Conservation (phyloP, 352 stramenopile genomes). For the Aphanomyces invadans region DNA sequence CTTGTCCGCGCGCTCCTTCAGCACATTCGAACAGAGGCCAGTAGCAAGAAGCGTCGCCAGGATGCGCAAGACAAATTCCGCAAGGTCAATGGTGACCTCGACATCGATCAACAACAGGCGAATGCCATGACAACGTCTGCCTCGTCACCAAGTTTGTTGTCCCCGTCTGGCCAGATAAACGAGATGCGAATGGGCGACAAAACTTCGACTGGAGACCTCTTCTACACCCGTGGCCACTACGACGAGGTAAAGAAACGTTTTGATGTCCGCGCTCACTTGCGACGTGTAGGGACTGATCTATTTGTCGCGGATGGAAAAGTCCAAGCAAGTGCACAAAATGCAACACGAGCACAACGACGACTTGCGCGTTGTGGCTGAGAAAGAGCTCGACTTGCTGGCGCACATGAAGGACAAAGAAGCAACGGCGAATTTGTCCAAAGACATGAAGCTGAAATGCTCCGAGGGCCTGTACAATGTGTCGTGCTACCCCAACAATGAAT, state of each 20-base stretch:
- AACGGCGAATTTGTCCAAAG: slow-evolving; percentile 30
- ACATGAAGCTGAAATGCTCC: slow-evolving; percentile 69
- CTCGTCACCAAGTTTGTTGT: background rate
- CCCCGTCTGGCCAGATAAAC: background rate
- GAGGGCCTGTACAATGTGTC: slow-evolving; percentile 77
- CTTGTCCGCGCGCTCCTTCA: slow-evolving; percentile 79
- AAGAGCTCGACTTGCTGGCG: background rate
- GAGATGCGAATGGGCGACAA: background rate
- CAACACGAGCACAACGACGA: slow-evolving; percentile 1
- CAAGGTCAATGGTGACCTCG: slow-evolving; percentile 27
- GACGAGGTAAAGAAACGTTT: slow-evolving; percentile 35
- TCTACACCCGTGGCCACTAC: slow-evolving; percentile 79
- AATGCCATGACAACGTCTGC: background rate
- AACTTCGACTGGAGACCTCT: slow-evolving; percentile 44
- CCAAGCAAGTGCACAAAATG: slow-evolving; percentile 33
- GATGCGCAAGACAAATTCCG: slow-evolving; percentile 77
- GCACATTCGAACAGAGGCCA: slow-evolving; percentile 70
- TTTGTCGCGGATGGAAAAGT: slow-evolving; percentile 68
- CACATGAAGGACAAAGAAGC: slow-evolving; percentile 18
- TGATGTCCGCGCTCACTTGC: background rate
- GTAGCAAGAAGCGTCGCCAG: slow-evolving; percentile 71
- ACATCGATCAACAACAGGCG: slow-evolving; percentile 3
- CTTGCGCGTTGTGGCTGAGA: background rate
- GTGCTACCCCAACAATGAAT: slow-evolving; percentile 62
- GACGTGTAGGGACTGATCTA: slow-evolving; percentile 58